Conservation (phyloP, 78 protist species). For the slime mould (Dictyostelium discoideum) region dicty_2.7 NC_007089.4:3207501-3208000, state of each 20-base stretch:
- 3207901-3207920: neutral
- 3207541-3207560: constrained; percentile 1
- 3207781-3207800: constrained; percentile 60
- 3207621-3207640: neutral
- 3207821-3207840: neutral
- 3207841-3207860: neutral
- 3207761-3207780: constrained; percentile 42
- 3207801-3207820: neutral
- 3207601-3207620: neutral
- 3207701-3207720: constrained; percentile 50
- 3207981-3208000: constrained; percentile 55
- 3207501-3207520: neutral
- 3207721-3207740: constrained; percentile 29
- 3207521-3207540: neutral
- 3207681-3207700: constrained; percentile 22
- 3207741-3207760: constrained; percentile 45
- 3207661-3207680: constrained; percentile 11
- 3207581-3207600: neutral
- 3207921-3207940: constrained; percentile 57
- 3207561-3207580: constrained; percentile 74
- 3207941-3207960: constrained; percentile 21
- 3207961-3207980: constrained; percentile 47
- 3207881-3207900: no score
- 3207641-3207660: neutral
- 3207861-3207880: neutral